These are phyloP conservation scores for Moesziomyces antarcticus DNA, from an alignment of 1,284 basidiomycete genomes.

Conservation along the genomic window DNA sequence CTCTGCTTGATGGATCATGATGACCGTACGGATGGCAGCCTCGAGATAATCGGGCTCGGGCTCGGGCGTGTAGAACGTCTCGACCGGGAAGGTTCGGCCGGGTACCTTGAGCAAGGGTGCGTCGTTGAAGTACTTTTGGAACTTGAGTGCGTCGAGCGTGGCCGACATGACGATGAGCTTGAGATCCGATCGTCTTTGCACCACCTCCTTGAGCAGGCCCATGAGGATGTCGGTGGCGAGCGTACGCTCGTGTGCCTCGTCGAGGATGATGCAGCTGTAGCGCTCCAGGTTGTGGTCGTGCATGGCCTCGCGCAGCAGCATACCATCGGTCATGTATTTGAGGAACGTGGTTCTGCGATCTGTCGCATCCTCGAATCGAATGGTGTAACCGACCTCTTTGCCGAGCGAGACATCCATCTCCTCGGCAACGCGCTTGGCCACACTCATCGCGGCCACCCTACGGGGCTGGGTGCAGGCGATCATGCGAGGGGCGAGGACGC, in stretches of 20 bases:
- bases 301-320: slow-evolving; percentile 94
- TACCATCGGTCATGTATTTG: slow-evolving; percentile 97
- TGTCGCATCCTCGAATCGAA: slow-evolving; percentile 99
- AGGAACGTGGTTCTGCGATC: slow-evolving; percentile 57
- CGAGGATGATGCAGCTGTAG: slow-evolving; percentile 97
- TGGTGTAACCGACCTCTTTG: slow-evolving; percentile 95
- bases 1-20: slow-evolving; percentile 98
- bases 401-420: slow-evolving; percentile 97
- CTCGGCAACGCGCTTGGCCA: slow-evolving; percentile 97
- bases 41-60: slow-evolving; percentile 97
- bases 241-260: slow-evolving; percentile 98
- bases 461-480: slow-evolving; percentile 98
- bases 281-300: slow-evolving; percentile 88
- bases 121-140: slow-evolving; percentile 92
- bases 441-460: slow-evolving; percentile 96
- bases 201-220: slow-evolving; percentile 83
- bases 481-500: slow-evolving; percentile 78
- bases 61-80: slow-evolving; percentile 93
- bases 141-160: slow-evolving; percentile 95
- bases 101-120: slow-evolving; percentile 96
- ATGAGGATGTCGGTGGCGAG: slow-evolving; percentile 98
- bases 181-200: slow-evolving; percentile 83
- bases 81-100: slow-evolving; percentile 94
- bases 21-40: slow-evolving; percentile 92
- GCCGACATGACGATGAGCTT: slow-evolving; percentile 99